Percentiles rank a stretch among this genome's conserved stretches.
Conservation (phyloP, 352 stramenopile genomes). For the Phytophthora rubi region DNA sequence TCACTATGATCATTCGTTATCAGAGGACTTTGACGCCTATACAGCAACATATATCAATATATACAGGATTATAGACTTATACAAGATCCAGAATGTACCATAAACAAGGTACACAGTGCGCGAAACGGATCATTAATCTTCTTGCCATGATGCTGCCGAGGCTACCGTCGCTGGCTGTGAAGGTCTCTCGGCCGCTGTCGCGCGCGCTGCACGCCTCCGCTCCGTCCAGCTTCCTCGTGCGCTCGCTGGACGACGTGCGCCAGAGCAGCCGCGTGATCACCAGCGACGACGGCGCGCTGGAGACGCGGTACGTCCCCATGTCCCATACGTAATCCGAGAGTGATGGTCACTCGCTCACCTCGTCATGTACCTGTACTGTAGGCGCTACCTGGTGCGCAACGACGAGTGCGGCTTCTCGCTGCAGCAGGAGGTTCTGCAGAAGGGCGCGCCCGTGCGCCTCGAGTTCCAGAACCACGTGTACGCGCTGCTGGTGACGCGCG, state of each 20-base stretch:
- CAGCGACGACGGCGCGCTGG: slow-evolving; percentile 51
- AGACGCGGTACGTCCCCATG: slow-evolving; percentile 51
- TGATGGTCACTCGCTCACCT: not conserved
- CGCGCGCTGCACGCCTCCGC: slow-evolving; percentile 54
- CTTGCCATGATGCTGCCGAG: slow-evolving; percentile 8
- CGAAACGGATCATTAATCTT: not conserved
- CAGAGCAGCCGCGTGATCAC: slow-evolving; percentile 47
- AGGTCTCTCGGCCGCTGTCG: slow-evolving; percentile 5
- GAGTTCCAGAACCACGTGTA: slow-evolving; percentile 84
- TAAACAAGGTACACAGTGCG: not conserved
- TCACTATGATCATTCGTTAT: not conserved
- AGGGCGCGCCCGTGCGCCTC: slow-evolving; percentile 54
- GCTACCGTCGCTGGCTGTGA: slow-evolving; percentile 11
- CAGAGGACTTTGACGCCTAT: too few relatives aligned
- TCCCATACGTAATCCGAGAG: not conserved
- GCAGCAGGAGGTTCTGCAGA: slow-evolving; percentile 76
- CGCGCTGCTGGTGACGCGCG: slow-evolving; percentile 70
- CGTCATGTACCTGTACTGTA: slow-evolving; percentile 12
- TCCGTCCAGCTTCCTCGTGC: slow-evolving; percentile 54
- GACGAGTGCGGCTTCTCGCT: slow-evolving; percentile 81
- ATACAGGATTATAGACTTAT: not conserved
- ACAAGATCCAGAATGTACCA: not conserved
- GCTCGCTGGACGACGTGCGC: slow-evolving; percentile 56
- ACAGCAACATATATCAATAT: too few relatives aligned
- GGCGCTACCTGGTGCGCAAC: slow-evolving; percentile 71